These are phyloP conservation scores for Neopestalotiopsis rosae DNA, from an alignment of 2,329 filamentous ascomycete genomes.

Conservation along the genomic window DNA sequence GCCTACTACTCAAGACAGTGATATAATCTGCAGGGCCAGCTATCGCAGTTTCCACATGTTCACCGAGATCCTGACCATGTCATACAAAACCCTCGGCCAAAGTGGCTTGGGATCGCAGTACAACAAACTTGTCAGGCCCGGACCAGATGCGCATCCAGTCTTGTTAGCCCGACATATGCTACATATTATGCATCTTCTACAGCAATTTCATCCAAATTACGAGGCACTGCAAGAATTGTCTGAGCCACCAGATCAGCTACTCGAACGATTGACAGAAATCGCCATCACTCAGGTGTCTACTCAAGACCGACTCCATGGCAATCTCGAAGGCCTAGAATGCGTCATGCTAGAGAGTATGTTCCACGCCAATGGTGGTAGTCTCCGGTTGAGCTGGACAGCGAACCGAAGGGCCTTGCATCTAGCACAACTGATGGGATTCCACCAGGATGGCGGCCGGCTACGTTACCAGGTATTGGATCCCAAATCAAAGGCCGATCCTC, in stretches of 20 bases:
- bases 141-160: conserved; percentile 39
- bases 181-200: conserved; percentile 42
- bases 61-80: conserved; percentile 29
- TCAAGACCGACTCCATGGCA: conserved; percentile 51
- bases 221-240: conserved; percentile 17
- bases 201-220: conserved; percentile 31
- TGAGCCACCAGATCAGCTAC: conserved; percentile 26
- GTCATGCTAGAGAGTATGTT: conserved; percentile 54
- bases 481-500: conserved; percentile 22
- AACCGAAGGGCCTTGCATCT: conserved; percentile 50
- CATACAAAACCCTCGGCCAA: too few relatives aligned
- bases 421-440: conserved; percentile 48
- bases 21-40: conserved; percentile 22
- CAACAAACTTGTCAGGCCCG: conserved; percentile 19
- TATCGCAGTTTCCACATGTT: conserved; percentile 24
- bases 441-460: conserved; percentile 24
- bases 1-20: conserved; percentile 25
- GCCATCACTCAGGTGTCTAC: conserved; percentile 45
- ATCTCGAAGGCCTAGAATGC: conserved; percentile 55
- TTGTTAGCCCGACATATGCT: conserved; percentile 48
- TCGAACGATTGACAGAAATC: conserved; percentile 24
- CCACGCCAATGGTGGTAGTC: conserved; percentile 51
- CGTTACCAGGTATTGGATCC: too few relatives aligned
- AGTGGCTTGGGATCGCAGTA: conserved; percentile 20
- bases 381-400: conserved; percentile 51